Evolutionary conservation across 192 early-diverging fungal species (phyloP), one percentile per base, ranked within the genome.

Genomic region (Backusella macrospora): DNA sequence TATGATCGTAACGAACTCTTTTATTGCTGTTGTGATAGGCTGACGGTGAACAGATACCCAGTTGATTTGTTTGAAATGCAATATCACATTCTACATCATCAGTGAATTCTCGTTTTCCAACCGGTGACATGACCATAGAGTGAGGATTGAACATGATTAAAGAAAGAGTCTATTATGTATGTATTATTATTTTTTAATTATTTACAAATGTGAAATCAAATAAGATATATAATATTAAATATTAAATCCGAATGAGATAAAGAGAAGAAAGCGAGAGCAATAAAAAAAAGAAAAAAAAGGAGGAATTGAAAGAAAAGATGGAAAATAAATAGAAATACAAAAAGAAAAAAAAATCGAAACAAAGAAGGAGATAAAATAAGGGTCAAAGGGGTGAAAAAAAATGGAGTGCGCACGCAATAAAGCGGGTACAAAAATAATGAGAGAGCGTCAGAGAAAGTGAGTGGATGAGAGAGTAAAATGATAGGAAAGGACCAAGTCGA

Each of bases 341-440:
- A 21, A 52, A 52, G 21, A 13, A 55, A 55, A 21, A 65, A 65
- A 65, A 65, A 43, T 18, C 39, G 64, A 65, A 65, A 65, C 64
- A 65, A 65, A 40, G n/a, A 65, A 65, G 64, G 64, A 65, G 64
- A 18, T 65, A 55, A 65, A 65, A 65, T 65, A 65, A 65, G 64
- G 64, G 64, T 65, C 15, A 65, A 65, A 23, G 64, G 64, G 64
- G 38, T 18, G 18, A 29, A 40, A n/a, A 21, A 43, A 38, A 23
- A 55, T 12, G 23, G 52, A 23, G n/a, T 9, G 52, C 18, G 64
- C 64, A 39, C 39, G 40, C 39, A 40, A 65, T 65, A 38, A 38
- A 34, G 29, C 29, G 29, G 29, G 29, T 34, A 34, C 29, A 34
- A 34, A 34, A 2, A 2, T 34, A 34, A 34, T 34, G 29, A 34